A percentile compares a stretch with the other conserved stretches of the same genome.
phyloP scores from a whole-genome alignment of 345 rosid genomes.

The Citrus sp. region DNA sequence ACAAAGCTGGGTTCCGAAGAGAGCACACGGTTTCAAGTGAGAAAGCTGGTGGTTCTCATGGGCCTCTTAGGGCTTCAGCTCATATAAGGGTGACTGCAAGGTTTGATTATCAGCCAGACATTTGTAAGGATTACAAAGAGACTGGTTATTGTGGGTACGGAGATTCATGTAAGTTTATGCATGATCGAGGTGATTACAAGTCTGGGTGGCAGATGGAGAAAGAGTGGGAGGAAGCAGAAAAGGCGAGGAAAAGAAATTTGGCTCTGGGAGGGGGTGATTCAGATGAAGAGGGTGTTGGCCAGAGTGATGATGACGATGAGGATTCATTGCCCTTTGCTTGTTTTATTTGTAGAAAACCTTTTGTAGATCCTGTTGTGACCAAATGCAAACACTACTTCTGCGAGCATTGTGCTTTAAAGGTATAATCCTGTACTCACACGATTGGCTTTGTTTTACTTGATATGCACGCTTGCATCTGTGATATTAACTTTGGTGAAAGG shows the following conservation, averaged over 20 bases:
- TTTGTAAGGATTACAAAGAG: slow-evolving; percentile 91
- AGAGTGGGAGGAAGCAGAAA: slow-evolving; percentile 92
- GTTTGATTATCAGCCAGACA: slow-evolving; percentile 89
- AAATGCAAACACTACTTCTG: slow-evolving; percentile 91
- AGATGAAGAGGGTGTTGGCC: slow-evolving; percentile 37
- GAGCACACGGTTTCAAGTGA: slow-evolving; percentile 85
- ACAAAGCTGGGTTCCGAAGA: slow-evolving; percentile 88
- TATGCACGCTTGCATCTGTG: background rate
- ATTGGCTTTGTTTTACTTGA: background rate
- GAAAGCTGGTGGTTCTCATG: slow-evolving; percentile 92
- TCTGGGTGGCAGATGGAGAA: slow-evolving; percentile 92
- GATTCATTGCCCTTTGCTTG: slow-evolving; percentile 78
- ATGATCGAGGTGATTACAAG: slow-evolving; percentile 90
- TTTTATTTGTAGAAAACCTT: slow-evolving; percentile 72
- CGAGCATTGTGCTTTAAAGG: slow-evolving; percentile 94
- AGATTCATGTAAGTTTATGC: slow-evolving; percentile 87
- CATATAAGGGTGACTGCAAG: slow-evolving; percentile 87
- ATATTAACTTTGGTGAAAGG: background rate
- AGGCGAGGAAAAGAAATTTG: slow-evolving; percentile 67
- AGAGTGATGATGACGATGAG: slow-evolving; percentile 44
- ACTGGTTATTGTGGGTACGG: slow-evolving; percentile 96
- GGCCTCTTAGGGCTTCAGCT: slow-evolving; percentile 93
- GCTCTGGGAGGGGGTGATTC: slow-evolving; percentile 63
- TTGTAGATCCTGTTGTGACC: slow-evolving; percentile 81
- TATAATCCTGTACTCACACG: background rate